These are phyloP conservation scores for Pyrenula massariospora DNA, from an alignment of 495 filamentous ascomycete species.

Conservation along the genomic window DNA sequence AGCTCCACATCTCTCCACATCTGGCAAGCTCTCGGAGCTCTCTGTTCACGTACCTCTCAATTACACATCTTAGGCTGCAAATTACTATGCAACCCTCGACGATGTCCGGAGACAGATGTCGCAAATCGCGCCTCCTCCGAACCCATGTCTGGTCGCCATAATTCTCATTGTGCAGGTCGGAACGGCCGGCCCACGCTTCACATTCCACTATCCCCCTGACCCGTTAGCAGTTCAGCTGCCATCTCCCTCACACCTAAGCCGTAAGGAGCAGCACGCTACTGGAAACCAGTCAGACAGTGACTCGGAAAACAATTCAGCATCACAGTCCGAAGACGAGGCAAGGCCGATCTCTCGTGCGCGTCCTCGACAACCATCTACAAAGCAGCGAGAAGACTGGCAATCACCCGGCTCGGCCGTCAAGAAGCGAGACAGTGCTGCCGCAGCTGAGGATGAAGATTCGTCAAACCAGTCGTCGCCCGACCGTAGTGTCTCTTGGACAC, in stretches of 20 bases:
- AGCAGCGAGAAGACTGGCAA: background rate
- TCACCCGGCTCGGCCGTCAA: background rate
- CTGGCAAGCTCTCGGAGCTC: too few relatives aligned
- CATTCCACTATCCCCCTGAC: conserved; percentile 81
- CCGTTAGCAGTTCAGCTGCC: conserved; percentile 26
- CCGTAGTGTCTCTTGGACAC: conserved; percentile 30
- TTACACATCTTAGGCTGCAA: too few relatives aligned
- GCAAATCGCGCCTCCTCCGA: conserved; percentile 36
- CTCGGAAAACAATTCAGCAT: conserved; percentile 30
- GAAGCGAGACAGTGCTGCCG: conserved; percentile 6
- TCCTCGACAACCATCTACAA: background rate
- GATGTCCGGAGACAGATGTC: conserved; percentile 21
- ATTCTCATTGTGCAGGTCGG: conserved; percentile 72
- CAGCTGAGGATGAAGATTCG: conserved; percentile 38
- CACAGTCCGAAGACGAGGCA: conserved; percentile 39
- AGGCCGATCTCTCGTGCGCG: conserved; percentile 6
- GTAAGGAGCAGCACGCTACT: background rate
- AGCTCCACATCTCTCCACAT: too few relatives aligned
- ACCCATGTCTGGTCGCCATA: conserved; percentile 61
- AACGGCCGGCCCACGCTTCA: conserved; percentile 70
- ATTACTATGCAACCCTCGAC: background rate
- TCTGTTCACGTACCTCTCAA: too few relatives aligned
- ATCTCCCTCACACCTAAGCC: background rate
- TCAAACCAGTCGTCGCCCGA: conserved; percentile 17
- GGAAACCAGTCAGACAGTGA: conserved; percentile 3